Percentiles rank a stretch among this genome's conserved stretches.
Conservation (phyloP, 176 grass and related monocot genomes). For the Rhynchospora tenuis region DNA sequence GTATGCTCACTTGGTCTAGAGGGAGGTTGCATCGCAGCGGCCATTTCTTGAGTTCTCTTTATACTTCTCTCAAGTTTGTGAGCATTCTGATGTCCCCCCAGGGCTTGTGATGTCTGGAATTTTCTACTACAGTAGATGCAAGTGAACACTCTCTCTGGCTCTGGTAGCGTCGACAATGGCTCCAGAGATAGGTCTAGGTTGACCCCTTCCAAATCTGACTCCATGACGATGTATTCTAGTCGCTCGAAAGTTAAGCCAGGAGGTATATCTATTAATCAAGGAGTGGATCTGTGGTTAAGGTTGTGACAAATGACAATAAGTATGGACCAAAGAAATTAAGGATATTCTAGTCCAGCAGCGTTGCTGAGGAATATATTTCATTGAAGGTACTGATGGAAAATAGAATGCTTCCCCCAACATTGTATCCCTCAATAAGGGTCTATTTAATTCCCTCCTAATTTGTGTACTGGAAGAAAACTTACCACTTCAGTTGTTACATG, state of each 20-base stretch:
- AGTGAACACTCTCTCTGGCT: conserved; percentile 55
- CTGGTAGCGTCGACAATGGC: conserved; percentile 24
- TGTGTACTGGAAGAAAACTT: neutral
- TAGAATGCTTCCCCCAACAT: neutral
- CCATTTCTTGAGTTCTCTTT: conserved; percentile 28
- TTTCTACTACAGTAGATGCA: conserved; percentile 81
- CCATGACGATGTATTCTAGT: neutral
- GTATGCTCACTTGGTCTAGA: neutral
- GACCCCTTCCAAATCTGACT: neutral
- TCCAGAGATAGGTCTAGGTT: conserved; percentile 50
- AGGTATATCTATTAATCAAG: neutral
- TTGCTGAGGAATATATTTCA: neutral
- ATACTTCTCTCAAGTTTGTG: conserved; percentile 84
- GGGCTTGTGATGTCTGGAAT: conserved; percentile 82
- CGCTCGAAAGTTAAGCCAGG: neutral
- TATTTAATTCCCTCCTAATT: too few species aligned
- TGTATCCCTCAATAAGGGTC: neutral
- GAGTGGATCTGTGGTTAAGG: neutral
- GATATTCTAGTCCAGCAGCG: neutral
- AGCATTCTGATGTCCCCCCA: conserved; percentile 91
- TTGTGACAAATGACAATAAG: neutral
- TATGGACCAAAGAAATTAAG: neutral
- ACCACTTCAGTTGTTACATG: neutral
- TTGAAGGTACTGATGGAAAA: neutral
- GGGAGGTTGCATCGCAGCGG: neutral